phyloP scores from a whole-genome alignment of 1,284 basidiomycete species.

The Trichosporon ovoides region DNA sequence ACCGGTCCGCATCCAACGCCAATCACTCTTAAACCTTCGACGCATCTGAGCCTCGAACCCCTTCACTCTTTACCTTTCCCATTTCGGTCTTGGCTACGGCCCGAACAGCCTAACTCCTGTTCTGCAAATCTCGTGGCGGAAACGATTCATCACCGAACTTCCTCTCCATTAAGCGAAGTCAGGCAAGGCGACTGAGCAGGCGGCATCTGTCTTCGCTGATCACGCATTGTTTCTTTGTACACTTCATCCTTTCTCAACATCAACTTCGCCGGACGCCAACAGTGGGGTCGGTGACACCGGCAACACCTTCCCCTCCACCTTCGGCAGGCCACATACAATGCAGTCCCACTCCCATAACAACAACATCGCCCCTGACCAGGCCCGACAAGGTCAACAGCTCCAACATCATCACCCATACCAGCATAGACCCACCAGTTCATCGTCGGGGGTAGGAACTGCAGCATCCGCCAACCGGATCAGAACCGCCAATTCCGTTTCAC shows the following conservation, averaged over 20 bases:
- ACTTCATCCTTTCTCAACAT: background rate
- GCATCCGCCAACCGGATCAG: background rate
- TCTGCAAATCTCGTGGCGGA: background rate
- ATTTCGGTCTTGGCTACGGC: background rate
- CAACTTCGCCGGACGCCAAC: constrained; percentile 1
- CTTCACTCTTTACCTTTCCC: background rate
- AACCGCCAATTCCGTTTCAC: background rate
- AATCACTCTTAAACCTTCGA: constrained; percentile 3
- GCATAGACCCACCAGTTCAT: background rate
- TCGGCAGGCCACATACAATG: background rate
- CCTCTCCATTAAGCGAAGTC: background rate
- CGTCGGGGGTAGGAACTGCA: background rate
- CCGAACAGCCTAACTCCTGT: background rate
- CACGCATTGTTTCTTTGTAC: background rate
- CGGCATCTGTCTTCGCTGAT: background rate
- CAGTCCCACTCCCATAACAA: background rate
- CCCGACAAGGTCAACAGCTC: background rate
- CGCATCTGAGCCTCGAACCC: background rate
- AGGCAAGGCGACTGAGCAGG: background rate
- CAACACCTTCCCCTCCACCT: background rate
- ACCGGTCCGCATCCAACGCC: background rate
- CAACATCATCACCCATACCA: constrained; percentile 4
- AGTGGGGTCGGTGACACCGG: constrained; percentile 2
- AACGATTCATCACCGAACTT: background rate
- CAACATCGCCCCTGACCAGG: background rate